These are phyloP conservation scores for Leccinum huronense DNA, from an alignment of 1,284 basidiomycete species.

Conservation along the genomic window DNA sequence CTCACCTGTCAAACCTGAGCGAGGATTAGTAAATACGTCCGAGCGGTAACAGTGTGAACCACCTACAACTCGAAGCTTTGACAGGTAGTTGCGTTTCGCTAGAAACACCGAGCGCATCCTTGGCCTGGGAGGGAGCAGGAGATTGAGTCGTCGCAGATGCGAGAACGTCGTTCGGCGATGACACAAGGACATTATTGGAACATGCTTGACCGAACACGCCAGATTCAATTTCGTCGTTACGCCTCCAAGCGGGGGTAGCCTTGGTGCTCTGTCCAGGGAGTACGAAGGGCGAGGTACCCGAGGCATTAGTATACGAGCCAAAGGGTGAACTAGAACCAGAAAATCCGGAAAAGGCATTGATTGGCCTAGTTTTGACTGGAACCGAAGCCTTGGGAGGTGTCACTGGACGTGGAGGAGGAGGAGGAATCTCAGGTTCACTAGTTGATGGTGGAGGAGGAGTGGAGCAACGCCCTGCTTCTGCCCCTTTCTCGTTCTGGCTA, in stretches of 20 bases:
- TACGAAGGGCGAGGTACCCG: constrained; percentile 29
- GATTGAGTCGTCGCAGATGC: constrained; percentile 7
- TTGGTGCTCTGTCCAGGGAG: constrained; percentile 18
- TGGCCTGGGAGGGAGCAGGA: constrained; percentile 2
- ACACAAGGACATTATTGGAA: constrained; percentile 12
- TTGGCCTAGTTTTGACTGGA: constrained; percentile 8
- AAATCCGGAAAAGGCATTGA: constrained; percentile 46
- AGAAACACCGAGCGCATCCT: background rate
- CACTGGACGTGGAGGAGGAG: constrained; percentile 12
- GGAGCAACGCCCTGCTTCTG: constrained; percentile 12
- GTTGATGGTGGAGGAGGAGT: constrained; percentile 16
- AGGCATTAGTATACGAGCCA: constrained; percentile 29
- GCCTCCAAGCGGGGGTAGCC: constrained; percentile 29
- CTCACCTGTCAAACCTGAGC: constrained; percentile 51
- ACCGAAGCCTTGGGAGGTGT: constrained; percentile 20
- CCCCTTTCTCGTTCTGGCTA: constrained; percentile 15
- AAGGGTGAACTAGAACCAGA: constrained; percentile 45
- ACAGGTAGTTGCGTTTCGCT: background rate
- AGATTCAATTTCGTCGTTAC: constrained; percentile 9
- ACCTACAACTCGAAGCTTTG: constrained; percentile 16
- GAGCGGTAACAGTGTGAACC: background rate
- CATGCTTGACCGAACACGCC: constrained; percentile 13
- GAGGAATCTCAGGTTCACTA: constrained; percentile 17
- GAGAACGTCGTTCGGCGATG: constrained; percentile 22
- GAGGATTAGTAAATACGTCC: constrained; percentile 6